Evolutionary conservation across 345 rosid species (phyloP), one percentile per base, ranked within the genome.

Genomic region (Angophora floribunda): DNA sequence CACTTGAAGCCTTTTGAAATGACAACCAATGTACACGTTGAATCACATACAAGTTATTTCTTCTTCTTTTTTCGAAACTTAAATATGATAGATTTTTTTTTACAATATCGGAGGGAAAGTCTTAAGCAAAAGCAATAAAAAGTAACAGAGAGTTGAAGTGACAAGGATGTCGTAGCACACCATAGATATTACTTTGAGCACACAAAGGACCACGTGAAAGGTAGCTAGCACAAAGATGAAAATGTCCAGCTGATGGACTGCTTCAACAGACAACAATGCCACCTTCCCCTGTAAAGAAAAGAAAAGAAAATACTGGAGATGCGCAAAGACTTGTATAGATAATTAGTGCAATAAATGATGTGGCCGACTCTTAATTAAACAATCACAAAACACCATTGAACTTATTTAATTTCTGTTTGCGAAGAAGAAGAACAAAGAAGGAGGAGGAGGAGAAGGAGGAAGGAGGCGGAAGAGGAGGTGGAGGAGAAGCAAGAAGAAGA

Each of bases 141-240:
- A 63, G 41, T n/a, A 63, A 63, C 19, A 63, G 75, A 61, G 32
- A 13, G 9, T 65, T 30, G 78, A 7, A 30, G 78, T 67, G 45
- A 67, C 3, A 32, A 36, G 45, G 12, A 32, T 30, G 6, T 67
- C 79, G 17, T 32, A 4, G 24, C 79, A 7, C 45, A 67, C 79
- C 79, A 32, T 67, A n/a, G 93, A 93, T 51, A 97, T 87, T 86
- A 96, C 94, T 86, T 98, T 96, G 57, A 97, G 92, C 87, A 92
- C 97, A 87, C 97, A 95, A 91, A 96, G 92, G 36, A 91, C 84
- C 47, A 96, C 96, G 75, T 97, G 99, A 1, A 93, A 91, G 49
- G 94, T 91, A 3, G 98, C 99, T 59, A 97, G 93, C 41, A 94
- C 97, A 47, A 97, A 97, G 90, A 97, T 95, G 88, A 97, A 95